phyloP scores from a whole-genome alignment of 2,329 filamentous ascomycete genomes.

The Coniochaeta sp. region DNA sequence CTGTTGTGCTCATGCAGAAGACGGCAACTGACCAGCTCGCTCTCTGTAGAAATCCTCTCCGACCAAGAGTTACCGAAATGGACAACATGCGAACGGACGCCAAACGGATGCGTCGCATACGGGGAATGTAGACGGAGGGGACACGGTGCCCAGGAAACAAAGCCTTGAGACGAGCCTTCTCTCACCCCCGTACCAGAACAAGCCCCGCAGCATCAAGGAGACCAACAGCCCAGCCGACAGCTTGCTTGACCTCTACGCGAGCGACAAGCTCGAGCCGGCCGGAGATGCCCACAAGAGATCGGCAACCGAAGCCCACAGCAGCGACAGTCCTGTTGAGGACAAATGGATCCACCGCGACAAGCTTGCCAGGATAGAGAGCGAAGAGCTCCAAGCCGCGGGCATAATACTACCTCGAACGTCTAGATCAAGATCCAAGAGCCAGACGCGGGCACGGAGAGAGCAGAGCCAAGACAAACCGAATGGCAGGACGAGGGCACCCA shows the following conservation, averaged over 20 bases:
- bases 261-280: conserved; percentile 9
- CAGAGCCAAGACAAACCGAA: conserved; percentile 25
- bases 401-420: conserved; percentile 53
- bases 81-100: conserved; percentile 5
- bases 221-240: conserved; percentile 36
- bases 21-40: not conserved
- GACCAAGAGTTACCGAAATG: conserved; percentile 4
- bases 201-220: conserved; percentile 34
- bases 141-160: not conserved
- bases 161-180: conserved; percentile 10
- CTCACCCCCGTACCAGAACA: conserved; percentile 13
- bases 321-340: conserved; percentile 35
- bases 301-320: conserved; percentile 21
- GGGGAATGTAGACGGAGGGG: too few species aligned
- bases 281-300: conserved; percentile 14
- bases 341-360: conserved; percentile 86
- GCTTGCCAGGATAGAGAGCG: conserved; percentile 71
- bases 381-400: conserved; percentile 73
- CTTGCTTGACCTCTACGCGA: conserved; percentile 33
- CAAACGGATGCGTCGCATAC: too few species aligned
- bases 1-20: not conserved
- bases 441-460: conserved; percentile 22
- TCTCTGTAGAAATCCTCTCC: not conserved
- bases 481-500: conserved; percentile 23
- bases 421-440: conserved; percentile 41